These are phyloP conservation scores for Sordariomycetes sp. DNA, from an alignment of 2,329 filamentous ascomycete genomes.

Conservation along the genomic window DNA sequence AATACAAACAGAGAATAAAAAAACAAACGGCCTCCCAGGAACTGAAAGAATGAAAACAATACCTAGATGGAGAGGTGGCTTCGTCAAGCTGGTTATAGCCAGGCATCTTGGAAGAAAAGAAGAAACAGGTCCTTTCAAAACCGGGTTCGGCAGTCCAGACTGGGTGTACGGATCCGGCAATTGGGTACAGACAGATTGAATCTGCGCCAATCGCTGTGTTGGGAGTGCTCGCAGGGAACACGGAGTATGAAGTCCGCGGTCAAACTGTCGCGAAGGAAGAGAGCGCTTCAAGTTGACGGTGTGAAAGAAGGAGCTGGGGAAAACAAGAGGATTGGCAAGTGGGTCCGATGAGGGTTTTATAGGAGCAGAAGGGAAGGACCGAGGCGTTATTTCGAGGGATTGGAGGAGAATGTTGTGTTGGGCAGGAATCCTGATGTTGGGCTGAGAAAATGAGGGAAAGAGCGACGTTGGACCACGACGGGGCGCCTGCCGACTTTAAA, in stretches of 20 bases:
- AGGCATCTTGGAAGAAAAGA: slow-evolving; percentile 6
- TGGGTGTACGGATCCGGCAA: background rate
- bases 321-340: background rate
- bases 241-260: slow-evolving; percentile 4
- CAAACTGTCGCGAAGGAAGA: background rate
- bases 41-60: slow-evolving; percentile 36
- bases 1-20: background rate
- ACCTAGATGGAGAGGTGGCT: slow-evolving; percentile 48
- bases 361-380: background rate
- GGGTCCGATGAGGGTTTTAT: slow-evolving; percentile 1
- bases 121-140: background rate
- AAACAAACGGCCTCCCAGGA: slow-evolving; percentile 9
- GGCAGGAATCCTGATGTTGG: slow-evolving; percentile 22
- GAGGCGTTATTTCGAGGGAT: background rate
- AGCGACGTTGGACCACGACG: slow-evolving; percentile 21
- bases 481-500: slow-evolving; percentile 37
- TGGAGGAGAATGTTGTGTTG: slow-evolving; percentile 13
- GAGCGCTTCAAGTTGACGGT: background rate
- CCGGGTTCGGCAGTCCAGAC: background rate
- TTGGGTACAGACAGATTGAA: background rate
- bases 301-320: background rate
- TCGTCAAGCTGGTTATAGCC: slow-evolving; percentile 32
- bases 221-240: slow-evolving; percentile 2
- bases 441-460: slow-evolving; percentile 19
- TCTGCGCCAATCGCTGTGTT: background rate